Base-by-base conservation (phyloP, 2,329 filamentous ascomycete species). In the Paecilomyces fulvus region DNA sequence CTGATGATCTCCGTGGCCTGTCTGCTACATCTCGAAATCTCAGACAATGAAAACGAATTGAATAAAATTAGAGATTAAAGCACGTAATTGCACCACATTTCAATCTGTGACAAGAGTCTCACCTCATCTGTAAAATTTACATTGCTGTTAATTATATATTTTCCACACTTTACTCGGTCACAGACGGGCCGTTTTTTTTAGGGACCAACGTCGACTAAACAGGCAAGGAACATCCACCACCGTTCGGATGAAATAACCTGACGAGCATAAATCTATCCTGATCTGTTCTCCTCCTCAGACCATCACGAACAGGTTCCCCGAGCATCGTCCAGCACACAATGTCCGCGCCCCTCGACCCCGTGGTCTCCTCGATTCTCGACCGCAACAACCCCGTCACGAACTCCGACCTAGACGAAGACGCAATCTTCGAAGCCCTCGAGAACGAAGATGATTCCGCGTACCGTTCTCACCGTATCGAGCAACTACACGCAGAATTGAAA, bases 391-490 rank as follows among this genome's bases (percentile, higher is more conserved):
- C 58, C 23, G 48, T 57, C 53, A 52, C 61, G 51, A 58, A 70
- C 57, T 67, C 69, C 33, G 69, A 80, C 60, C 77, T 76, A 59
- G 79, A 83, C 65, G 80, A 83, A 66, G 83, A 85, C 64, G 81
- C 80, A 50, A 76, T 86, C 55, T 81, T 86, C 61, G 80, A 80
- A 33, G 76, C 79, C 55, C 77, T 86, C 50, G 77, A 79, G 63
- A 67, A 73, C 46, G 75, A 79, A 67, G 79, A 83, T 58, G 79
- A 83, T 65, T 70, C 74, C 30, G 73, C 74, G 55, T 81, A 84
- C 66, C 80, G 81, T 56, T 80, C 82, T 61, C 75, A 79, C 54
- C 80, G 83, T 30, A 75, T 84, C 55, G 77, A 83, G 61, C 81
- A 84, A 66, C 75, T 85, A n/a, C 80, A 83, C 65, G 71, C 76